These are phyloP conservation scores for Saccharomyces hybrid DNA, from an alignment of 1,139 yeast genomes.

Conservation along the genomic window DNA sequence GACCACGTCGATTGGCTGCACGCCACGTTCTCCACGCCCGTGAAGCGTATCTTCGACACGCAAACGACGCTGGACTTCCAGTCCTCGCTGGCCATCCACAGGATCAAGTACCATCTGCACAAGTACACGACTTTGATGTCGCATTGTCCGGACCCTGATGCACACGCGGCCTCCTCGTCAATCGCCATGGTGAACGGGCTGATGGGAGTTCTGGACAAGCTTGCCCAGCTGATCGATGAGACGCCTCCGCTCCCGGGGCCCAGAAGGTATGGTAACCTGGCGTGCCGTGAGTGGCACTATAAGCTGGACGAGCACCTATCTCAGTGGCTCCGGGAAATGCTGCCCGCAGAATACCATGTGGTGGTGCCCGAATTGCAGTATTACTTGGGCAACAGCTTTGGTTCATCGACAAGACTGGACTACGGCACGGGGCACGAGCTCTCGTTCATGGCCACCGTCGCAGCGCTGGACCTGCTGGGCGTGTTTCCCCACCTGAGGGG, in stretches of 20 bases:
- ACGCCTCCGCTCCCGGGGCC: constrained; percentile 54
- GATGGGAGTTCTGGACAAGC: constrained; percentile 29
- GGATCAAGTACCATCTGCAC: constrained; percentile 30
- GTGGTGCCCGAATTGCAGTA: constrained; percentile 26
- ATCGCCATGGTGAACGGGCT: constrained; percentile 17
- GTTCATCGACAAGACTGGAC: constrained; percentile 75
- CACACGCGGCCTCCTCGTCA: constrained; percentile 3
- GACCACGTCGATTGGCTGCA: not conserved
- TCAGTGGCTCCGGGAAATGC: no score
- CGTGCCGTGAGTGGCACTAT: constrained; percentile 74
- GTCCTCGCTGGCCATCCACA: constrained; percentile 35
- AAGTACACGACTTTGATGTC: constrained; percentile 31
- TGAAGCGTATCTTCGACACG: constrained; percentile 39
- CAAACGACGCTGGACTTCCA: constrained; percentile 37
- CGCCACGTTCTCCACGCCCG: constrained; percentile 28
- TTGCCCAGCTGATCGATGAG: constrained; percentile 42
- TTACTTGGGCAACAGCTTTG: constrained; percentile 67
- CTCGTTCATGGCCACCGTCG: constrained; percentile 74
- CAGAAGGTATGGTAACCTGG: constrained; percentile 74
- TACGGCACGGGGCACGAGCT: constrained; percentile 96
- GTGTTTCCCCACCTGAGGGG: constrained; percentile 23
- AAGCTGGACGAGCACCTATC: constrained; percentile 44
- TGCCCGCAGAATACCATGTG: no score
- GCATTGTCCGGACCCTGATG: not conserved
- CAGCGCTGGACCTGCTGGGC: constrained; percentile 47